Percentiles rank a stretch among this genome's conserved stretches.
Conservation (phyloP, 2,329 filamentous ascomycete species). For the Trichoderma gracile region DNA sequence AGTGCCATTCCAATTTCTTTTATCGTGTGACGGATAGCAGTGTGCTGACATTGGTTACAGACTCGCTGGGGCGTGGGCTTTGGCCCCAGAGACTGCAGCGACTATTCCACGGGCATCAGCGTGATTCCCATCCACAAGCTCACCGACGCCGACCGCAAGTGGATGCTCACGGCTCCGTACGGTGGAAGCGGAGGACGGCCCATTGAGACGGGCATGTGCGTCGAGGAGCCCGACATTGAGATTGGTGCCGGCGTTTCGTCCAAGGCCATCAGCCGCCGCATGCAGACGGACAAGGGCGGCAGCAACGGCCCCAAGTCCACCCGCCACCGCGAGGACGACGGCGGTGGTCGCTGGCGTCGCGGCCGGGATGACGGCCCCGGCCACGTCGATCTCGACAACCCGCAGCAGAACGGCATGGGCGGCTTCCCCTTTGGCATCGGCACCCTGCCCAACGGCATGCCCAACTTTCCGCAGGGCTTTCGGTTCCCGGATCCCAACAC, state of each 20-base stretch:
- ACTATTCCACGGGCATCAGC: constrained; percentile 89
- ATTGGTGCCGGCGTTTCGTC: constrained; percentile 96
- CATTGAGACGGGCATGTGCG: constrained; percentile 80
- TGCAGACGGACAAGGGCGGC: constrained; percentile 68
- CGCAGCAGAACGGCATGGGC: constrained; percentile 29
- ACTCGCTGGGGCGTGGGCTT: constrained; percentile 98
- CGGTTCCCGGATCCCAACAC: constrained; percentile 41
- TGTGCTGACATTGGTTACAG: constrained; percentile 44
- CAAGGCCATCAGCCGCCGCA: constrained; percentile 73
- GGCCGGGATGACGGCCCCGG: constrained; percentile 35
- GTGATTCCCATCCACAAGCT: constrained; percentile 89
- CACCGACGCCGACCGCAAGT: constrained; percentile 95
- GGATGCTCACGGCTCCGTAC: constrained; percentile 91
- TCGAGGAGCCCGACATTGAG: constrained; percentile 98
- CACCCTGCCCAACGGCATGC: constrained; percentile 46
- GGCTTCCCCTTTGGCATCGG: constrained; percentile 45
- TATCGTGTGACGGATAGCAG: neutral
- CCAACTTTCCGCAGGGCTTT: constrained; percentile 45
- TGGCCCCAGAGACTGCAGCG: constrained; percentile 93
- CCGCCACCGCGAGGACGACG: constrained; percentile 46
- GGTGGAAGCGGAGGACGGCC: constrained; percentile 84
- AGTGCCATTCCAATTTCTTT: constrained; percentile 35
- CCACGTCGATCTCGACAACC: constrained; percentile 19
- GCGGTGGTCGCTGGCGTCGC: constrained; percentile 40
- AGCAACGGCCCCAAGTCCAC: constrained; percentile 65